These are phyloP conservation scores for Phellinidium pouzarii DNA, from an alignment of 1,284 basidiomycete species.

Conservation along the genomic window DNA sequence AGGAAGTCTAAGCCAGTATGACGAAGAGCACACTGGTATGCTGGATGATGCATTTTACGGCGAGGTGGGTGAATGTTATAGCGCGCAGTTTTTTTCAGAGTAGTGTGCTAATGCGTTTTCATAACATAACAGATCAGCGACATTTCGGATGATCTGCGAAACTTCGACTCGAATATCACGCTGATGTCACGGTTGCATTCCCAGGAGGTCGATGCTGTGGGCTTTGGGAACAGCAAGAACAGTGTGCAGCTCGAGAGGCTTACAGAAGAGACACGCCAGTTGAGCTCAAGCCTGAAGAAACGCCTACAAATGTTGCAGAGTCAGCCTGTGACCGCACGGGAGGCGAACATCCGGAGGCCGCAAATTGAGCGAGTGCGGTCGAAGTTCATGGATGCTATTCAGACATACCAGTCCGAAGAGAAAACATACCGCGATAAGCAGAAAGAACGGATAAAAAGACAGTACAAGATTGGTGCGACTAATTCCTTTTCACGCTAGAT, in stretches of 20 bases:
- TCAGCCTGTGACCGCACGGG: conserved; percentile 61
- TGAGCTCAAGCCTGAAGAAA: conserved; percentile 72
- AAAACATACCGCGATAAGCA: conserved; percentile 90
- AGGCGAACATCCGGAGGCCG: conserved; percentile 18
- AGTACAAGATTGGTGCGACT: conserved; percentile 81
- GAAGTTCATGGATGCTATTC: conserved; percentile 80
- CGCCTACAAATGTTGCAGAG: conserved; percentile 75
- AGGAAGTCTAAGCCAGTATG: conserved; percentile 40
- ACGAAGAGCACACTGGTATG: conserved; percentile 2
- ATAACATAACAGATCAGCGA: conserved; percentile 7
- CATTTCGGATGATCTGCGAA: conserved; percentile 63
- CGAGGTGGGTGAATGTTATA: conserved; percentile 45
- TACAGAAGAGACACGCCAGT: conserved; percentile 69
- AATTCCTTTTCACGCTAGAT: neutral
- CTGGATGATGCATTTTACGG: conserved; percentile 64
- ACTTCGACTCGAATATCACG: conserved; percentile 65
- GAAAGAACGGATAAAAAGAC: conserved; percentile 91
- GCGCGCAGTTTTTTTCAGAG: neutral
- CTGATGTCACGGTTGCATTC: conserved; percentile 68
- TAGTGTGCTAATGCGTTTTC: neutral
- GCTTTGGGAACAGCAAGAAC: conserved; percentile 57
- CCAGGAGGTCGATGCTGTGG: conserved; percentile 72
- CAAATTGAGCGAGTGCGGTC: conserved; percentile 72
- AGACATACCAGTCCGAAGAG: conserved; percentile 87
- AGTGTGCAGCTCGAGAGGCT: conserved; percentile 66